Conservation (phyloP, 2,329 filamentous ascomycete species). For the Plenodomus lindquistii region DNA sequence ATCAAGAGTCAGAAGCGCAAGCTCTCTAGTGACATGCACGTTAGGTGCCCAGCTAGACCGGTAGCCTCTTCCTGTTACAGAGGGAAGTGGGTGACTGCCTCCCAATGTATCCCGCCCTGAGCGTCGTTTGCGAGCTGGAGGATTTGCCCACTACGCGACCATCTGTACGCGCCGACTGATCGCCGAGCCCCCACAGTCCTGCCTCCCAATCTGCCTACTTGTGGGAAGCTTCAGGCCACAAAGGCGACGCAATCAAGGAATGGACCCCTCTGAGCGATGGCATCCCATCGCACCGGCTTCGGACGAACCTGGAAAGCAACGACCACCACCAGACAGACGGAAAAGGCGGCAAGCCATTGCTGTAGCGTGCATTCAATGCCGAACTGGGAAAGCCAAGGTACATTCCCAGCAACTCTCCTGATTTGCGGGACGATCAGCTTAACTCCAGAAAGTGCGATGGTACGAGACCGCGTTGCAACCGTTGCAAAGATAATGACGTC, state of each 20-base stretch:
- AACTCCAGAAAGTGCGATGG: constrained; percentile 24
- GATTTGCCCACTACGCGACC: constrained; percentile 1
- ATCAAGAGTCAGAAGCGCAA: constrained; percentile 4
- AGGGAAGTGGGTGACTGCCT: constrained; percentile 2
- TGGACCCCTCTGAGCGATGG: constrained; percentile 29
- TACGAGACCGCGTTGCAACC: constrained; percentile 22
- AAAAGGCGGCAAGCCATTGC: constrained; percentile 26
- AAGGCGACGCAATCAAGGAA: constrained; percentile 1
- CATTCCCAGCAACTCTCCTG: neutral
- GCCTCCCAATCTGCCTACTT: constrained; percentile 1
- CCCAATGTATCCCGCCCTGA: neutral
- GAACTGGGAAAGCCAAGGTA: constrained; percentile 30
- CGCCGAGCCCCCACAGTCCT: constrained; percentile 10
- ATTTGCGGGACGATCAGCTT: constrained; percentile 3
- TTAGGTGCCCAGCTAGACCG: neutral
- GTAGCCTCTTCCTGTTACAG: neutral
- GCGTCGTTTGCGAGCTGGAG: neutral
- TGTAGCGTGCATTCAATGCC: constrained; percentile 28
- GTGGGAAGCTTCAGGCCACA: neutral
- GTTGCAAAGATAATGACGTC: constrained; percentile 23
- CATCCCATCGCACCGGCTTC: constrained; percentile 28
- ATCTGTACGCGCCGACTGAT: constrained; percentile 5
- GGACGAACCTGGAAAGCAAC: constrained; percentile 25
- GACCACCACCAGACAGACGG: constrained; percentile 16
- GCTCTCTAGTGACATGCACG: constrained; percentile 3